phyloP scores from a whole-genome alignment of 345 rosid species.

The Salix caprea region DNA sequence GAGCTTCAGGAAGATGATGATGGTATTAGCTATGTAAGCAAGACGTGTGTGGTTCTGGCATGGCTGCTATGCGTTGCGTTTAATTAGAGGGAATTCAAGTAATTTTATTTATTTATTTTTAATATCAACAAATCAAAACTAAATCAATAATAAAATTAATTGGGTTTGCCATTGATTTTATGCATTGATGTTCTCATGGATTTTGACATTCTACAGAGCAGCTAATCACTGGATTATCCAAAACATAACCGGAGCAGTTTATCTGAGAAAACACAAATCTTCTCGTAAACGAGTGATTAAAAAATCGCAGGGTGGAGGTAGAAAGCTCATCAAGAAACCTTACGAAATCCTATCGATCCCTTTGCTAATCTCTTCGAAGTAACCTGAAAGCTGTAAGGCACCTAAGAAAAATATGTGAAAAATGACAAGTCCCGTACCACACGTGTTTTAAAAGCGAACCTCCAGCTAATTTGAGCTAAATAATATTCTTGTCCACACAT shows the following conservation, averaged over 20 bases:
- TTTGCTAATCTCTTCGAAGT: not conserved
- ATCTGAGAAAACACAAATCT: not conserved
- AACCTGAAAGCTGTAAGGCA: not conserved
- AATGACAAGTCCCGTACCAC: no score
- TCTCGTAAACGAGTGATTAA: not conserved
- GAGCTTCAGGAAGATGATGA: no score
- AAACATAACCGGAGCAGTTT: not conserved
- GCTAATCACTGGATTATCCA: not conserved
- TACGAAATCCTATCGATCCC: not conserved
- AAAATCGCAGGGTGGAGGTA: not conserved
- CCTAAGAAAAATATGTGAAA: not conserved
- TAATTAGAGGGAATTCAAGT: not conserved
- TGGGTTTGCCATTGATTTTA: not conserved
- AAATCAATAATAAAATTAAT: no score
- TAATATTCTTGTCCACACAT: not conserved
- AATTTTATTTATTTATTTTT: not conserved
- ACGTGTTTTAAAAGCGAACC: not conserved
- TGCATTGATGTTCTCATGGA: not conserved
- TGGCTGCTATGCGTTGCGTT: not conserved
- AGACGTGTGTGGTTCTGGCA: not conserved
- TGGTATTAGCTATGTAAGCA: not conserved
- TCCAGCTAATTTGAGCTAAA: not conserved
- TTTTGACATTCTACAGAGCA: not conserved
- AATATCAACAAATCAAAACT: not conserved
- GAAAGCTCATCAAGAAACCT: not conserved